phyloP scores from a whole-genome alignment of 768 basidiomycete species.

The Termitomyces sp. region DNA sequence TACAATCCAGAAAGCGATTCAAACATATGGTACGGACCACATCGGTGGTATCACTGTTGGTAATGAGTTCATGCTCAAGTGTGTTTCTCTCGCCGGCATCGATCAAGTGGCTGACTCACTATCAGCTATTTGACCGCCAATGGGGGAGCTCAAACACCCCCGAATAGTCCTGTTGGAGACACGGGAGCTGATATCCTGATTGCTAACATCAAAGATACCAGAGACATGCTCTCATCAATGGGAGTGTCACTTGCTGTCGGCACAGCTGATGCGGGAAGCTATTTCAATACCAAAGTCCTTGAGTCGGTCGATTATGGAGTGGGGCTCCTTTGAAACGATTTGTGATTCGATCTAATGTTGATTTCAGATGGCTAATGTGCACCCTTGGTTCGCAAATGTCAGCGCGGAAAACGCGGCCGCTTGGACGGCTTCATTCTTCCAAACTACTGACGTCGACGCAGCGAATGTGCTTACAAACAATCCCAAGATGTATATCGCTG shows the following conservation, averaged over 20 bases:
- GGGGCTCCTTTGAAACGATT: constrained; percentile 16
- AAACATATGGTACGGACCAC: constrained; percentile 72
- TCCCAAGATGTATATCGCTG: constrained; percentile 86
- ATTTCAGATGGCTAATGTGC: constrained; percentile 78
- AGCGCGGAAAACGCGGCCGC: constrained; percentile 58
- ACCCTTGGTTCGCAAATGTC: constrained; percentile 91
- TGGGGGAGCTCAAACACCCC: constrained; percentile 34
- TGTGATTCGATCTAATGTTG: background rate
- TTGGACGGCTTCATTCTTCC: constrained; percentile 84
- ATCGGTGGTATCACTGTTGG: constrained; percentile 85
- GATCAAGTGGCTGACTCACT: background rate
- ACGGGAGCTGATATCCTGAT: constrained; percentile 60
- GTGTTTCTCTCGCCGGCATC: constrained; percentile 15
- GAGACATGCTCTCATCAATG: constrained; percentile 46
- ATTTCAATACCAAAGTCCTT: constrained; percentile 71
- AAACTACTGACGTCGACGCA: constrained; percentile 51
- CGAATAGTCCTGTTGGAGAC: constrained; percentile 57
- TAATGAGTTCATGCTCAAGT: constrained; percentile 88
- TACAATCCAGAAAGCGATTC: constrained; percentile 58
- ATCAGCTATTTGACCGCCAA: constrained; percentile 53
- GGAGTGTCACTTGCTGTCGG: constrained; percentile 65
- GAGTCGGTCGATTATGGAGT: constrained; percentile 65
- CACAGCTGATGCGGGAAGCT: constrained; percentile 80
- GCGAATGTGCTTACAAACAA: constrained; percentile 59
- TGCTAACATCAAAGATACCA: constrained; percentile 62